Evolutionary conservation across 2,329 filamentous ascomycete genomes (phyloP), one percentile per base, ranked within the genome.

Genomic region (Didymella segeticola): DNA sequence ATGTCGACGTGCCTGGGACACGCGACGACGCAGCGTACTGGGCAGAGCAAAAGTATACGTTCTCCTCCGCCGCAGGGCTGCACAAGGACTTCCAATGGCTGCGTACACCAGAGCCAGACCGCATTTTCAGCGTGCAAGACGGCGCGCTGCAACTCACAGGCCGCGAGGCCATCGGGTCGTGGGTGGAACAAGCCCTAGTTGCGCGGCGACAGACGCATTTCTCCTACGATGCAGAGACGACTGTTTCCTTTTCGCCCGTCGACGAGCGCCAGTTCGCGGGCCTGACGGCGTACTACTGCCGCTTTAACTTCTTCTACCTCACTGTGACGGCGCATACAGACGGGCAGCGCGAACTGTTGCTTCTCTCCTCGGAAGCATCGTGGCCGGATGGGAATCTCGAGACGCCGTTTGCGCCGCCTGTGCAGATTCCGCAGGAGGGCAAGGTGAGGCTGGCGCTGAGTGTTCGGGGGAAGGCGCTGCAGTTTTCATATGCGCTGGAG

Each of bases 271-370:
- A 86, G 59, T 87, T 85, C 54, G 84, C 85, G 0, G 85, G 85
- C 0, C 72, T 88, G 7, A 82, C 82, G 11, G 82, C 83, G 0
- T 87, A 87, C 69, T 87, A 87, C 72, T 83, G 81, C 64, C 82
- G 84, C 3, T 87, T 78, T 73, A 87, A 87, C 70, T 87, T 86
- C 71, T 87, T 86, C 75, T 87, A 87, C 60, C 76, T 87, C 5
- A 79, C 82, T 0, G 81, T 87, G 2, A 83, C 83, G 2, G 84
- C 83, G 0, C 73, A 83, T 61, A 73, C 79, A 0, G 79, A 85
- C 47, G 83, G 84, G 1, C 74, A 81, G 56, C 79, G 85, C 9
- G 84, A 87, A 67, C 74, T 87, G 7, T 77, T 85, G 14, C 79
- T 87, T 50, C 69, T 85, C 65, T 78, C 76, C 17, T 86, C 83